Evolutionary conservation across 768 basidiomycete genomes (phyloP).

Genomic region (Termitomyces sp.): DNA sequence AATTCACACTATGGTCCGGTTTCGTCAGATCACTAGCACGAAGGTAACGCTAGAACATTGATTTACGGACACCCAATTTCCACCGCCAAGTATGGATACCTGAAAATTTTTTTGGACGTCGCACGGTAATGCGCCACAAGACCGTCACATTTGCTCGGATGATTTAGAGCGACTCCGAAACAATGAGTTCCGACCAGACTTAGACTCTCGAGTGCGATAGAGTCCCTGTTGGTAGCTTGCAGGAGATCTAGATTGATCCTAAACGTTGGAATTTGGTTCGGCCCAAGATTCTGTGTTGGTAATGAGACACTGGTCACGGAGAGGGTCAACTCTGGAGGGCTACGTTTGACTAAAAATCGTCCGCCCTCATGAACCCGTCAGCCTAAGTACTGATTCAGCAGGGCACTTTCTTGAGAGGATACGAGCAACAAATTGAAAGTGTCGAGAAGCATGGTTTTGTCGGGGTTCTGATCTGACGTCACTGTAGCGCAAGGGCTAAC

Average conservation of each 20-base stretch:
- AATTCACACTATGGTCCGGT: neutral
- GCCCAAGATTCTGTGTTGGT: neutral
- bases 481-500: neutral
- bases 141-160: neutral
- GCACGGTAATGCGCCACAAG: neutral
- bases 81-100: neutral
- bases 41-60: neutral
- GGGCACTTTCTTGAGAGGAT: no score
- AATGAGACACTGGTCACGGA: neutral
- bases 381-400: neutral
- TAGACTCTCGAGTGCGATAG: neutral
- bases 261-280: no score
- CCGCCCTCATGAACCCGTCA: neutral
- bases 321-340: neutral
- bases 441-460: neutral
- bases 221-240: neutral
- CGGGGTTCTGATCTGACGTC: neutral
- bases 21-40: neutral
- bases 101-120: neutral
- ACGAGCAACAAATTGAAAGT: neutral
- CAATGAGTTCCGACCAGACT: neutral
- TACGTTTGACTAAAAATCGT: no score
- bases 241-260: neutral
- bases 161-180: neutral
- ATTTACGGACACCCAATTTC: neutral